Conservation (phyloP, 441 rosid species). For the Omphalea diandra region DNA sequence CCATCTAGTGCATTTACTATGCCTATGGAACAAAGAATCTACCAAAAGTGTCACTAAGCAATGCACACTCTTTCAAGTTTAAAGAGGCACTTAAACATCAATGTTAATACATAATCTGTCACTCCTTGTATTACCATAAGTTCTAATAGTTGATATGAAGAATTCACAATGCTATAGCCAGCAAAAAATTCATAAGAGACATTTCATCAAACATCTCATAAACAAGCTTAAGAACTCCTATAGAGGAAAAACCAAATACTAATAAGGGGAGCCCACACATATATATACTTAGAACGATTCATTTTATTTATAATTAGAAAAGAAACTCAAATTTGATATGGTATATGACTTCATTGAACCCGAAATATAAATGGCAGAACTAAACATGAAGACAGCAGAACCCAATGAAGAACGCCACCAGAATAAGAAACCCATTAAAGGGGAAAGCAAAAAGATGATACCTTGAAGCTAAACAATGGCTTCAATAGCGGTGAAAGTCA, state of each 20-base stretch:
- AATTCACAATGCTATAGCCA: not conserved
- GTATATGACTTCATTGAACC: not conserved
- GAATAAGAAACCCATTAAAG: not conserved
- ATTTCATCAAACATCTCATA: slow-evolving; percentile 5
- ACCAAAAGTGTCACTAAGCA: not conserved
- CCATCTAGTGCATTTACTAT: not conserved
- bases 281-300: not conserved
- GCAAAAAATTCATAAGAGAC: not conserved
- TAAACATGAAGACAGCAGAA: not conserved
- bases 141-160: not conserved
- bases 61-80: too few relatives aligned
- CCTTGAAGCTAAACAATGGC: not conserved
- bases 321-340: not conserved
- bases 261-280: not conserved
- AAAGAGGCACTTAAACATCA: too few relatives aligned
- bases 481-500: not conserved
- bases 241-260: not conserved
- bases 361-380: not conserved
- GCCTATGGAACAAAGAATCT: not conserved
- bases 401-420: not conserved
- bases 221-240: slow-evolving; percentile 5
- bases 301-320: not conserved
- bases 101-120: too few relatives aligned
- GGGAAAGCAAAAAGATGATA: not conserved
- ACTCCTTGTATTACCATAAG: not conserved